A percentile compares a stretch with the other conserved stretches of the same genome.
These are phyloP conservation scores for Candida broadrunensis DNA, from an alignment of 805 yeast genomes.

Conservation along the genomic window DNA sequence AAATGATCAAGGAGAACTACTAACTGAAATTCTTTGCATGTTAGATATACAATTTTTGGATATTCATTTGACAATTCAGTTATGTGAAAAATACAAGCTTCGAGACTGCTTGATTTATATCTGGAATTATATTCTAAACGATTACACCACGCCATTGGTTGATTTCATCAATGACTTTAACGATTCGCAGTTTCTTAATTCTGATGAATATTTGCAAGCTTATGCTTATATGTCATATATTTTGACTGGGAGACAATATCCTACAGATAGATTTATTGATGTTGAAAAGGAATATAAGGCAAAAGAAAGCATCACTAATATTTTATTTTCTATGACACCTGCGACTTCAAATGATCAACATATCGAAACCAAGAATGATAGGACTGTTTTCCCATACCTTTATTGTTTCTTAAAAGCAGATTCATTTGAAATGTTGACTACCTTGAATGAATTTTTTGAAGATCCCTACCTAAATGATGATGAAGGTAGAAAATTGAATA, in stretches of 20 bases:
- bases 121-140: conserved; percentile 68
- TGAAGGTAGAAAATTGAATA: conserved; percentile 42
- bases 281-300: conserved; percentile 32
- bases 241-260: conserved; percentile 78
- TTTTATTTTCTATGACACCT: conserved; percentile 57
- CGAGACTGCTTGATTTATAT: conserved; percentile 66
- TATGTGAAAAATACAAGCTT: conserved; percentile 56
- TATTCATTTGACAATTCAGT: conserved; percentile 66
- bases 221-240: conserved; percentile 61
- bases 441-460: conserved; percentile 81
- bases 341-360: conserved; percentile 29
- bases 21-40: conserved; percentile 69
- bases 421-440: conserved; percentile 57
- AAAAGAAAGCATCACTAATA: conserved; percentile 50
- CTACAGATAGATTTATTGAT: conserved; percentile 55
- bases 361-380: conserved; percentile 23
- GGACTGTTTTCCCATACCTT: conserved; percentile 71
- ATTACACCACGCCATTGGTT: conserved; percentile 66
- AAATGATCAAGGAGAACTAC: conserved; percentile 37
- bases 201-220: conserved; percentile 12
- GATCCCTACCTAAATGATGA: conserved; percentile 71
- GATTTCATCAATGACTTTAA: conserved; percentile 47
- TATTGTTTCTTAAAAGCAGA: conserved; percentile 51
- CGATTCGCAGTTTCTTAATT: conserved; percentile 1
- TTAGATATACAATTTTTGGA: conserved; percentile 70